Evolutionary conservation across 495 filamentous ascomycete species (phyloP).

Genomic region (Lasiosphaeria miniovina): DNA sequence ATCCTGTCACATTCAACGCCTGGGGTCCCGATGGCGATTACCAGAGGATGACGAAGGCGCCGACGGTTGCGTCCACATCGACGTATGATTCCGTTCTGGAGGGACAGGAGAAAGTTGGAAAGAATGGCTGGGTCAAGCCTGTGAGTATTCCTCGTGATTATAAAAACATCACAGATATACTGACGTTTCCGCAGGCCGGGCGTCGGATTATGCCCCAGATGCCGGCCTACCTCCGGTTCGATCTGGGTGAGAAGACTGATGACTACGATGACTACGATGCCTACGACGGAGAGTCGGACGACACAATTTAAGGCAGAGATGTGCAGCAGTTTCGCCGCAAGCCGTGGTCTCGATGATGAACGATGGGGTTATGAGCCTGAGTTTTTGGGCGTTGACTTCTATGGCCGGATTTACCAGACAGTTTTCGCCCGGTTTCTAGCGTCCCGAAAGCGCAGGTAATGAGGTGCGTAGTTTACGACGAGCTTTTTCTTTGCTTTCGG

Average conservation of each 20-base stretch:
- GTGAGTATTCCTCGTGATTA: slow-evolving; percentile 8
- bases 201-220: slow-evolving; percentile 14
- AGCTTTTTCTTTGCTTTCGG: too few species aligned
- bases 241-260: not conserved
- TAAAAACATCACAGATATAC: not conserved
- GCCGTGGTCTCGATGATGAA: too few species aligned
- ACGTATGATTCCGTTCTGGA: not conserved
- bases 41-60: slow-evolving; percentile 6
- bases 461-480: too few species aligned
- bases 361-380: too few species aligned
- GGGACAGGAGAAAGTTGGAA: slow-evolving; percentile 1
- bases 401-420: too few species aligned
- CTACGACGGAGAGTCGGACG: not conserved
- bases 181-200: not conserved
- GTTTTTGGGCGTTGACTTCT: too few species aligned
- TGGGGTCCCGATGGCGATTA: slow-evolving; percentile 19
- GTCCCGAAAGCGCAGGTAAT: too few species aligned
- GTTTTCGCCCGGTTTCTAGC: too few species aligned
- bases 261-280: not conserved
- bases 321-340: not conserved
- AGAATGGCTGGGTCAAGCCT: slow-evolving; percentile 16
- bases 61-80: slow-evolving; percentile 5
- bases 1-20: slow-evolving; percentile 12
- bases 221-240: slow-evolving; percentile 12
- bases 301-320: not conserved